Evolutionary conservation across 495 filamentous ascomycete genomes (phyloP), one percentile per base, ranked within the genome.

Genomic region (Aspergillus cavernicola): DNA sequence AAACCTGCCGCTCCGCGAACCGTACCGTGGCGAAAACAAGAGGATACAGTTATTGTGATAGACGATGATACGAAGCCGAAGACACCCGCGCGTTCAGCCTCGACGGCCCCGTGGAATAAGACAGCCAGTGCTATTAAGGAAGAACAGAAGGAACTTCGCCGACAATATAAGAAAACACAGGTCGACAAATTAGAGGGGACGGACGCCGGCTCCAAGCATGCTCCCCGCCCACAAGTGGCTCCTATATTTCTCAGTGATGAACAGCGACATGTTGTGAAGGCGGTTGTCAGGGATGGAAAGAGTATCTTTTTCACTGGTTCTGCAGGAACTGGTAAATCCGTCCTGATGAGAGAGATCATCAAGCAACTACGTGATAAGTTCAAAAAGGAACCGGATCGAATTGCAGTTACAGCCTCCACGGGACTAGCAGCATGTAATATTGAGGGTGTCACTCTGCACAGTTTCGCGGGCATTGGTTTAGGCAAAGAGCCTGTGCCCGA

Each of bases 301-400:
- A 96, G 93, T 59, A 92, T 97, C 4, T 98, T 98, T 76, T 98
- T 97, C 69, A 98, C 93, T 2, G 93, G 93, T 51, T 95, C 93
- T 36, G 93, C 93, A 50, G 93, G 93, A 78, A 98, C 93, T 18
- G 93, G 93, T 55, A 98, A 98, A 72, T 98, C 93, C 0, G 93
- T 97, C 3, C 74, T 98, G 41, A 87, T 98, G 77, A 81, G 93
- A 52, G 83, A 93, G 54, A 93, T 96, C 52, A 97, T 98, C 60
- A 67, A 80, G 12, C 80, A 85, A 6, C 72, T 97, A 38, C 90
- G 86, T 24, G 78, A 79, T 39, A 96, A 91, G 63, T 85, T 85
- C 66, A 73, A 63, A 13, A 74, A 77, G 15, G 88, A 96, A 53
- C 81, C 84, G 0, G 93, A 96, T 59, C 77, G 86, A 24, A 76